Base-by-base conservation (phyloP, 257 asterid species). In the Solanum bulbocastanum region DNA sequence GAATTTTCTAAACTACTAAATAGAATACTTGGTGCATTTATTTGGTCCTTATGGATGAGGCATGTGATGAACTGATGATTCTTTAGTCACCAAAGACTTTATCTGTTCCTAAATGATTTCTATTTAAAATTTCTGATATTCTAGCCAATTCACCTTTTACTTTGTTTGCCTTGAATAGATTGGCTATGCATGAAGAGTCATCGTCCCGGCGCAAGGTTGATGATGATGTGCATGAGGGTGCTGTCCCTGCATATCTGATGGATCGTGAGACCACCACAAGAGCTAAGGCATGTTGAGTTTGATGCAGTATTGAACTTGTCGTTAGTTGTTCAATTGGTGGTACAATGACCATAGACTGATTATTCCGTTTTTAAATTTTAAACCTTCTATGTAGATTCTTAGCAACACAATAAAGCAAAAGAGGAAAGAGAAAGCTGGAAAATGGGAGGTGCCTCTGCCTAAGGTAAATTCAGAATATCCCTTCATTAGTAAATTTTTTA, bases 391-490 rank as follows among this genome's bases (percentile, higher is more conserved):
- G 87, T 93, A 96, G 99, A 93, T 92, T 81, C 96, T 97, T 72
- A 97, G 99, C 96, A 96, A 97, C 89, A 95, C 99, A 25, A 92
- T 97, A 68, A 97, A 97, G 92, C 99, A 97, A 88, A 97, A 97
- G 93, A 92, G 98, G 90, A 97, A 97, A 89, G 99, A 96, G 89
- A 97, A 93, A 90, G 99, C 99, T 60, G 99, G 99, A 73, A 96
- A 95, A 91, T 97, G 99, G 99, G 99, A 96, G 84, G 99, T 97
- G 85, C 99, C 99, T 88, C 92, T 97, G 37, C 99, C 99, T 44
- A 97, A 97, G 99, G 99, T 97, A 91, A 25, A 27, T 15, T 79
- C 32, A 73, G 82, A 73, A 73, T 36, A 22, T 42, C 30, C 20
- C 56, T 37, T 37, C 52, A 3, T 71, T 32, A 7, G 8, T 33